Percentiles rank a stretch among this genome's conserved stretches.
These are phyloP conservation scores for Sesbania bispinosa DNA, from an alignment of 306 rosid genomes.

Conservation along the genomic window DNA sequence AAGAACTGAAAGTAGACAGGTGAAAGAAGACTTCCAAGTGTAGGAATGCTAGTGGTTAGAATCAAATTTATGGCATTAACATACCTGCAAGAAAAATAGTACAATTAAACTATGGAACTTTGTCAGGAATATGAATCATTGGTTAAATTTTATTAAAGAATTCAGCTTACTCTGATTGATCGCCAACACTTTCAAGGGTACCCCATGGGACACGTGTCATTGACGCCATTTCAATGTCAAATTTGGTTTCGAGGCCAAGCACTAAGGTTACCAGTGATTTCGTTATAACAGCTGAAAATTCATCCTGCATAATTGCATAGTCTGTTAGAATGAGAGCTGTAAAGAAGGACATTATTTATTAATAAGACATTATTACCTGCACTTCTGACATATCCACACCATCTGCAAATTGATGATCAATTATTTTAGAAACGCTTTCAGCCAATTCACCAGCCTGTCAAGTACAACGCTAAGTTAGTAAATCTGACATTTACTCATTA, in stretches of 20 bases:
- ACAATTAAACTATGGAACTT: constrained; percentile 19
- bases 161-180: constrained; percentile 87
- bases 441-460: constrained; percentile 95
- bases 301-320: constrained; percentile 64
- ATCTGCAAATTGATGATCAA: constrained; percentile 68
- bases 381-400: constrained; percentile 96
- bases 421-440: constrained; percentile 88
- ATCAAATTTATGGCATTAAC: constrained; percentile 94
- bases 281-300: constrained; percentile 92
- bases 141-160: constrained; percentile 10
- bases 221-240: constrained; percentile 93
- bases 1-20: constrained; percentile 96
- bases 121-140: neutral
- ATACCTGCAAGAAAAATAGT: constrained; percentile 60
- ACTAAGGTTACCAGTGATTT: constrained; percentile 90
- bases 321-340: constrained; percentile 24
- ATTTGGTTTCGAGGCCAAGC: constrained; percentile 93
- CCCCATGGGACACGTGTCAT: constrained; percentile 97
- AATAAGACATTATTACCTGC: constrained; percentile 58
- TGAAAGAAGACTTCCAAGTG: constrained; percentile 91
- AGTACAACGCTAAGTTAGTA: constrained; percentile 27
- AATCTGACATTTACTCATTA: constrained; percentile 22
- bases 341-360: neutral
- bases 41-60: constrained; percentile 88
- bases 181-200: constrained; percentile 95